These are phyloP conservation scores for Chytriomyces sp. DNA, from an alignment of 192 early-diverging fungal species.

Conservation along the genomic window DNA sequence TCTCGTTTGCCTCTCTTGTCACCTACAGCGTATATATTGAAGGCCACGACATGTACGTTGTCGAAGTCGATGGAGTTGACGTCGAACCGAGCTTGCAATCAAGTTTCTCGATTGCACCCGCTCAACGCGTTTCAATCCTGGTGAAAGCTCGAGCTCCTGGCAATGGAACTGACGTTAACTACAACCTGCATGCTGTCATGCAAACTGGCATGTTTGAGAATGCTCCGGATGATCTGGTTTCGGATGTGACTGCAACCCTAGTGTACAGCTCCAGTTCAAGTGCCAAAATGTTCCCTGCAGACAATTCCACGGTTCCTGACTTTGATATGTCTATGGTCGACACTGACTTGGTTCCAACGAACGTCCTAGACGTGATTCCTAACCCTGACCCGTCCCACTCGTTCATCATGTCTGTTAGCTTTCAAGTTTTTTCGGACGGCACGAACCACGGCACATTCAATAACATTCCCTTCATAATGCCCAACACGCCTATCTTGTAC, in stretches of 20 bases:
- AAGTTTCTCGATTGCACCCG: slow-evolving; percentile 65
- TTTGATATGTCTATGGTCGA: slow-evolving; percentile 18
- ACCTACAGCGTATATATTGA: slow-evolving; percentile 81
- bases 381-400: slow-evolving; percentile 57
- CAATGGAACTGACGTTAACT: slow-evolving; percentile 58
- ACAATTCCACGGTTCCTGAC: slow-evolving; percentile 7
- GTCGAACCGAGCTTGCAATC: slow-evolving; percentile 57
- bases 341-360: background rate
- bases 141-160: slow-evolving; percentile 62
- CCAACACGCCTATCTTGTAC: slow-evolving; percentile 67
- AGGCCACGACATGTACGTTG: slow-evolving; percentile 73
- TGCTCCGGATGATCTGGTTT: slow-evolving; percentile 54
- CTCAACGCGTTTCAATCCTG: slow-evolving; percentile 80
- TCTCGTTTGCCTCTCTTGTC: slow-evolving; percentile 77
- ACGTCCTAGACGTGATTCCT: background rate
- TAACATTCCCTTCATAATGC: slow-evolving; percentile 66
- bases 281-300: slow-evolving; percentile 10
- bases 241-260: slow-evolving; percentile 20
- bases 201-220: slow-evolving; percentile 75
- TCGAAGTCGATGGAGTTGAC: slow-evolving; percentile 79
- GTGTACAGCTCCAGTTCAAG: slow-evolving; percentile 10
- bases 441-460: slow-evolving; percentile 84
- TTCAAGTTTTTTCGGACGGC: slow-evolving; percentile 69
- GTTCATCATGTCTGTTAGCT: slow-evolving; percentile 57
- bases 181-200: slow-evolving; percentile 73